Percentiles rank a stretch among this genome's conserved stretches.
phyloP scores from a whole-genome alignment of 2,329 filamentous ascomycete species.

The Cordyceps tenuipes region DNA sequence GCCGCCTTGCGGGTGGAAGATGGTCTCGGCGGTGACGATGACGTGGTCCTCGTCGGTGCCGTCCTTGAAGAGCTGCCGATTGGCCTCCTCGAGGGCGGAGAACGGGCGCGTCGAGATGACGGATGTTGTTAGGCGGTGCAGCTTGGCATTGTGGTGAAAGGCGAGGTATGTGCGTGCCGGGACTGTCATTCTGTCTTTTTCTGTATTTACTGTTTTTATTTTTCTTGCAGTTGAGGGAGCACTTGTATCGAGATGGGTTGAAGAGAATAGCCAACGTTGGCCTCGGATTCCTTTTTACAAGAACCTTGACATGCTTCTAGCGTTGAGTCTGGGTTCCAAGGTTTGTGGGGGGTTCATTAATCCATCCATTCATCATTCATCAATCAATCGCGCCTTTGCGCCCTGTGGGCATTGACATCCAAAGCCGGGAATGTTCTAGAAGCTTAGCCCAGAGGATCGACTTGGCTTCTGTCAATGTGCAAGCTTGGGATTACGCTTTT shows the following conservation, averaged over 20 bases:
- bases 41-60: slow-evolving; percentile 42
- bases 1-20: slow-evolving; percentile 69
- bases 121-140: slow-evolving; percentile 33
- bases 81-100: slow-evolving; percentile 39
- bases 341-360: neutral
- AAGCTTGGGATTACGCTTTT: neutral
- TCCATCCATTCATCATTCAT: too few species aligned
- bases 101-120: slow-evolving; percentile 42
- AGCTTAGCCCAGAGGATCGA: neutral
- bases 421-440: slow-evolving; percentile 1
- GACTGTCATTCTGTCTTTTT: slow-evolving; percentile 11
- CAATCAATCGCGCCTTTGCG: slow-evolving; percentile 10
- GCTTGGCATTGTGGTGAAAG: slow-evolving; percentile 35
- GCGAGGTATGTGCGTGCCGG: slow-evolving; percentile 32
- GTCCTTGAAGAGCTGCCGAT: slow-evolving; percentile 51
- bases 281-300: neutral
- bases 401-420: neutral
- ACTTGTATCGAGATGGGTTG: neutral
- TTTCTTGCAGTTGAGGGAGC: neutral
- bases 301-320: neutral
- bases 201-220: neutral
- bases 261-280: neutral
- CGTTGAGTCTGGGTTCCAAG: neutral
- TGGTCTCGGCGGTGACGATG: slow-evolving; percentile 56
- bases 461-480: neutral